A percentile compares a stretch with the other conserved stretches of the same genome.
Evolutionary conservation across 805 yeast genomes (phyloP).

Genomic region (Tetrapisispora namnaoensis): DNA sequence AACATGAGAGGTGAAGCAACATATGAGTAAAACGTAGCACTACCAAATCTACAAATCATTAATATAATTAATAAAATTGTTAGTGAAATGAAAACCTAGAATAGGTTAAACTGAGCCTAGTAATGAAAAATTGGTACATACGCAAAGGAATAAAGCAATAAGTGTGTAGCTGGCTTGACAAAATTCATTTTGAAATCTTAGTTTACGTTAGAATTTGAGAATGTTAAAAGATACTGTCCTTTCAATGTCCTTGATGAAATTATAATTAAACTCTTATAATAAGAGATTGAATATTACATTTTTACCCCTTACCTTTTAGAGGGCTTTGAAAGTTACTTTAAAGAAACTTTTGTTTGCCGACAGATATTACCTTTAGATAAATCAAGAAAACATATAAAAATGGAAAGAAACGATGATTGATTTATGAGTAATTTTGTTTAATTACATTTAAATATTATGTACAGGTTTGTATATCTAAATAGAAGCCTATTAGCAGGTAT

Average conservation of each 20-base stretch:
- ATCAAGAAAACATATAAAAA: no score
- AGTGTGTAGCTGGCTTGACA: constrained; percentile 2
- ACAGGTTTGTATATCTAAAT: neutral
- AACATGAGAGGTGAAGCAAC: constrained; percentile 72
- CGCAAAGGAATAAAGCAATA: constrained; percentile 3
- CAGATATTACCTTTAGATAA: neutral
- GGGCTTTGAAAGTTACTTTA: no score
- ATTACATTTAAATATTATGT: neutral
- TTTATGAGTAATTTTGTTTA: neutral
- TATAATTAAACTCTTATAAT: no score
- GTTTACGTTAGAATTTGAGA: no score
- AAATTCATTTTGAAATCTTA: neutral
- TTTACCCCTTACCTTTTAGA: no score
- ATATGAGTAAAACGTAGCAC: constrained; percentile 64
- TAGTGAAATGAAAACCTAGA: neutral
- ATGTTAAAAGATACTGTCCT: no score
- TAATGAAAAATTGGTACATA: neutral
- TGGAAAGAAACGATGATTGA: no score
- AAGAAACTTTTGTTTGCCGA: no score
- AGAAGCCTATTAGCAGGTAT: neutral
- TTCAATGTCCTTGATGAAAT: no score
- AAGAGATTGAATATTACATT: no score
- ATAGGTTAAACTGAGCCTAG: neutral
- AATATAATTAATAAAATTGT: neutral
- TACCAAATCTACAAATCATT: constrained; percentile 40